phyloP scores from a whole-genome alignment of 2,329 filamentous ascomycete species.

The Monosporascus cannonballus region DNA sequence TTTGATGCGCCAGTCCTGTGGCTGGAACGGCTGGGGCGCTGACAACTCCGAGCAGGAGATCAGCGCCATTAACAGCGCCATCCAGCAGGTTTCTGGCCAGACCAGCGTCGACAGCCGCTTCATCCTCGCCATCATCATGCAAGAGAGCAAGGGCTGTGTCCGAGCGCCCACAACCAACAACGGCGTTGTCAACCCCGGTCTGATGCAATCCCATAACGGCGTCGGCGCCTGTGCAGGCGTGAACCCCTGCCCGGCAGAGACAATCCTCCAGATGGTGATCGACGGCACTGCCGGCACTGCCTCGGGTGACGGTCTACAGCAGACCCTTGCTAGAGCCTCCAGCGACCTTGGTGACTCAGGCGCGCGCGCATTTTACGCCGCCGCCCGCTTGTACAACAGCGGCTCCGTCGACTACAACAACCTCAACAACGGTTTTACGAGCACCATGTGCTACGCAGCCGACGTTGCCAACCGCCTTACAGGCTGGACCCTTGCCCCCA shows the following conservation, averaged over 20 bases:
- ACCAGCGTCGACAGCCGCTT: slow-evolving; percentile 32
- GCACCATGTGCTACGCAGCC: slow-evolving; percentile 42
- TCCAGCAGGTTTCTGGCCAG: slow-evolving; percentile 23
- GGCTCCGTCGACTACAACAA: slow-evolving; percentile 32
- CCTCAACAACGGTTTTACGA: slow-evolving; percentile 33
- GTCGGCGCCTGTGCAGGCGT: slow-evolving; percentile 29
- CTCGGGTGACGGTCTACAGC: slow-evolving; percentile 35
- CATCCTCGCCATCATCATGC: slow-evolving; percentile 38
- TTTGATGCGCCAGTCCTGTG: slow-evolving; percentile 10
- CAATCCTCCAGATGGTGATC: slow-evolving; percentile 25
- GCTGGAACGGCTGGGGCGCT: slow-evolving; percentile 12
- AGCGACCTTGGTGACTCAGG: slow-evolving; percentile 18
- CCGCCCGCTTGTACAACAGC: slow-evolving; percentile 45
- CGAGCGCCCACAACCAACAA: slow-evolving; percentile 34
- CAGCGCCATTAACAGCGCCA: slow-evolving; percentile 14
- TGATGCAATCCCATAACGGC: slow-evolving; percentile 34
- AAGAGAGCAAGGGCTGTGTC: slow-evolving; percentile 39
- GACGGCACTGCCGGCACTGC: slow-evolving; percentile 37
- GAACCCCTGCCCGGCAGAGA: slow-evolving; percentile 20
- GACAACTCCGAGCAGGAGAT: slow-evolving; percentile 9
- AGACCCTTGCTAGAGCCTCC: slow-evolving; percentile 26
- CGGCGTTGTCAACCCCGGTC: slow-evolving; percentile 35
- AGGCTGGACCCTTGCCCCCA: slow-evolving; percentile 7
- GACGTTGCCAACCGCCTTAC: slow-evolving; percentile 38
- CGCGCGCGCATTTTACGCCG: slow-evolving; percentile 35